These are phyloP conservation scores for Ascochyta fabae DNA, from an alignment of 2,329 filamentous ascomycete species.

Conservation along the genomic window DNA sequence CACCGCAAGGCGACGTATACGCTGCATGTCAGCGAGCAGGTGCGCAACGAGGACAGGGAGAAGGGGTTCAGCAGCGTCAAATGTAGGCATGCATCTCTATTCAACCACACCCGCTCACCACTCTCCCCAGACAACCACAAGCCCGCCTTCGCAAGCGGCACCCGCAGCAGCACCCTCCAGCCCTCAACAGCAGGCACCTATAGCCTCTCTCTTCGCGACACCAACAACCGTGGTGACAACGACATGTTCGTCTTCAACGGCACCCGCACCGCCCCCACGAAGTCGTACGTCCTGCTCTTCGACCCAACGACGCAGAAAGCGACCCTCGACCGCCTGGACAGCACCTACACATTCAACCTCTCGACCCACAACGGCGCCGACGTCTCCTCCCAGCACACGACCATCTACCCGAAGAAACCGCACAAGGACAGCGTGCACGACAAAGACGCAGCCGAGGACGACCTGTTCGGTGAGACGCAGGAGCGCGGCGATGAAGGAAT, in stretches of 20 bases:
- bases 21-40: slow-evolving; percentile 45
- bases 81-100: slow-evolving; percentile 30
- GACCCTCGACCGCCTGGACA: slow-evolving; percentile 80
- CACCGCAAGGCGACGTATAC: slow-evolving; percentile 49
- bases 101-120: neutral
- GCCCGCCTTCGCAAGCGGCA: slow-evolving; percentile 43
- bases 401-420: slow-evolving; percentile 58
- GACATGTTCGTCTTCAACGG: slow-evolving; percentile 52
- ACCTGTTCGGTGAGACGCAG: slow-evolving; percentile 35
- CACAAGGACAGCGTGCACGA: slow-evolving; percentile 30
- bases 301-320: slow-evolving; percentile 77
- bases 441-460: slow-evolving; percentile 36
- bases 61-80: slow-evolving; percentile 41
- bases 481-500: slow-evolving; percentile 38
- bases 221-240: slow-evolving; percentile 30
- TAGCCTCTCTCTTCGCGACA: slow-evolving; percentile 40
- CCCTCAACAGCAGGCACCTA: slow-evolving; percentile 34
- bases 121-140: slow-evolving; percentile 53
- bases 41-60: slow-evolving; percentile 31
- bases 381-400: slow-evolving; percentile 71
- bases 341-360: slow-evolving; percentile 89
- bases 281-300: slow-evolving; percentile 68
- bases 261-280: slow-evolving; percentile 38
- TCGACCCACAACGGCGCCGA: slow-evolving; percentile 69
- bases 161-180: slow-evolving; percentile 37